Evolutionary conservation across 331 rosid species (phyloP), one percentile per base, ranked within the genome.

Genomic region (Quercus lobata): DNA sequence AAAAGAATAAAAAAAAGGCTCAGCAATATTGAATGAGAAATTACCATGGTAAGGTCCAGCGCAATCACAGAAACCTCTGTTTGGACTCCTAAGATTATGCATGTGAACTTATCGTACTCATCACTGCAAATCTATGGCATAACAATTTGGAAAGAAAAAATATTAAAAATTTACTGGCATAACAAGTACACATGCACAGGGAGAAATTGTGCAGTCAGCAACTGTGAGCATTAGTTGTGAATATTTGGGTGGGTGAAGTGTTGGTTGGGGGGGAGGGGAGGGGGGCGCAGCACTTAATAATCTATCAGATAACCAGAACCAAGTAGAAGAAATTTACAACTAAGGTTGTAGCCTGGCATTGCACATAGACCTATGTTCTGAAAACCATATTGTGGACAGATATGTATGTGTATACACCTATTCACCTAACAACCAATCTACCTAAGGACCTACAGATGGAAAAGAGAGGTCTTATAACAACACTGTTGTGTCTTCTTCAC

Each of bases 41-140:
- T 72, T 89, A 95, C 99, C 98, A 89, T 91, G 82, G 89, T 93
- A 79, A 95, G 98, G 86, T 95, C 99, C 69, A 89, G 88, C 72
- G 89, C 83, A 83, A 95, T 91, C 86, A 85, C 90, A 18, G 99
- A 92, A 82, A 91, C 80, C 85, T 95, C 99, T 56, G 92, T 76
- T 91, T 92, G 99, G 72, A 95, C 57, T 79, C 99, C 99, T 75
- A 95, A 89, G 80, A 90, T 85, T 82, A 91, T 44, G 86, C 99
- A 92, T 11, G 96, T 95, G 82, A 86, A 85, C 18, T 87, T 79
- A 82, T 89, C 92, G 79, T 95, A 95, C 89, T 95, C 97, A 57
- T 88, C 85, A 41, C 93, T 80, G 92, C 99, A 95, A 80, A 95
- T 90, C 99, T 95, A 80, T 82, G 71, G 77, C 76, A 85, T 7